Evolutionary conservation across 805 yeast species (phyloP).

Genomic region (Wickerhamomyces chambardii): DNA sequence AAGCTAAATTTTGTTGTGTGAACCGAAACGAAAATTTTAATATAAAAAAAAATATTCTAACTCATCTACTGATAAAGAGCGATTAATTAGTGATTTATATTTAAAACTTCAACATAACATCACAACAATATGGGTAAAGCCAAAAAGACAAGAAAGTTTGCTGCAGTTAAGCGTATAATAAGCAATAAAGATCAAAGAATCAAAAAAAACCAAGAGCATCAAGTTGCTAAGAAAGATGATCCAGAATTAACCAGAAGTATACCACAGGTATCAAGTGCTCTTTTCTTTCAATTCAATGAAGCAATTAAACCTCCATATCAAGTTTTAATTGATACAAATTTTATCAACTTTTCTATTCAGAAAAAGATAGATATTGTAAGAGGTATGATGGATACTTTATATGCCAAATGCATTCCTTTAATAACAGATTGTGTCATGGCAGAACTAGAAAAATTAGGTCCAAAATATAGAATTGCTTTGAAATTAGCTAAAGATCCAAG

Average conservation of each 20-base stretch:
- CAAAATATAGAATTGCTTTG: conserved; percentile 88
- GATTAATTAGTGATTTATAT: too few species aligned
- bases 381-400: conserved; percentile 93
- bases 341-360: conserved; percentile 92
- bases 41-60: too few species aligned
- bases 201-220: conserved; percentile 32
- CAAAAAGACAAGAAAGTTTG: conserved; percentile 93
- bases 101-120: too few species aligned
- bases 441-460: conserved; percentile 93
- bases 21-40: too few species aligned
- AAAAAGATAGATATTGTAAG: conserved; percentile 91
- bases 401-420: conserved; percentile 92
- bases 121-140: conserved; percentile 86
- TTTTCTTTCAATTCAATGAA: conserved; percentile 89
- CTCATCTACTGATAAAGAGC: too few species aligned
- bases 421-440: conserved; percentile 98
- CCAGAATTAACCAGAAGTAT: conserved; percentile 67
- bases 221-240: conserved; percentile 41
- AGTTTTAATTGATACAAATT: conserved; percentile 91
- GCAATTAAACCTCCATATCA: conserved; percentile 98
- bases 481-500: conserved; percentile 91
- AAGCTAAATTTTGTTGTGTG: too few species aligned
- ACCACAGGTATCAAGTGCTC: conserved; percentile 94
- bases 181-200: conserved; percentile 63
- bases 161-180: conserved; percentile 79